These are phyloP conservation scores for Xylariaceae sp. DNA, from an alignment of 2,329 filamentous ascomycete genomes.

Conservation along the genomic window DNA sequence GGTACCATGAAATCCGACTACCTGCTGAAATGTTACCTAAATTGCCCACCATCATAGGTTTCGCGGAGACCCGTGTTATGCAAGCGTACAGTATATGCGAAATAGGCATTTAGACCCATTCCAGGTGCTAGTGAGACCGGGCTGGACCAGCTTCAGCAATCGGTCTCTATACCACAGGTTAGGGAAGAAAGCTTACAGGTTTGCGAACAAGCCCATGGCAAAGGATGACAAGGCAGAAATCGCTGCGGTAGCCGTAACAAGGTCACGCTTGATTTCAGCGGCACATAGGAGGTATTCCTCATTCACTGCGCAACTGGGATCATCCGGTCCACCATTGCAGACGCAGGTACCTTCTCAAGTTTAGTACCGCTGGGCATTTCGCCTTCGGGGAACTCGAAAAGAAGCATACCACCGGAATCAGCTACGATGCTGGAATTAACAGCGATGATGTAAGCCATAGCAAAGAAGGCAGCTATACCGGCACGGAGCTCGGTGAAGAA, in stretches of 20 bases:
- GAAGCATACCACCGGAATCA: slow-evolving; percentile 32
- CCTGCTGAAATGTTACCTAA: too few species aligned
- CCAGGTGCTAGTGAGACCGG: slow-evolving; percentile 73
- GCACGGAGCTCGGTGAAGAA: slow-evolving; percentile 86
- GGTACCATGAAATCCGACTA: slow-evolving; percentile 75
- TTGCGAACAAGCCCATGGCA: slow-evolving; percentile 80
- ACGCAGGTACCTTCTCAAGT: slow-evolving; percentile 73
- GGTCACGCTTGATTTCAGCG: slow-evolving; percentile 69
- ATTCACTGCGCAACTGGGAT: slow-evolving; percentile 57
- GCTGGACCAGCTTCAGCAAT: slow-evolving; percentile 31
- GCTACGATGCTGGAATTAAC: slow-evolving; percentile 37
- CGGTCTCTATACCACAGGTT: background rate
- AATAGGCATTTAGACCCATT: slow-evolving; percentile 87
- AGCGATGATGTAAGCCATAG: slow-evolving; percentile 60
- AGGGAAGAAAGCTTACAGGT: slow-evolving; percentile 55
- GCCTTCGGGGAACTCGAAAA: slow-evolving; percentile 63
- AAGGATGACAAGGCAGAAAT: slow-evolving; percentile 80
- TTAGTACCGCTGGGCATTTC: slow-evolving; percentile 61
- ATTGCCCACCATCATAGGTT: too few species aligned
- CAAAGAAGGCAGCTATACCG: slow-evolving; percentile 73
- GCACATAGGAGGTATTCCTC: slow-evolving; percentile 66
- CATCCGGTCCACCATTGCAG: slow-evolving; percentile 57
- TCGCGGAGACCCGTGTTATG: too few species aligned
- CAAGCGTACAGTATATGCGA: slow-evolving; percentile 59
- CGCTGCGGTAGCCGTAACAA: slow-evolving; percentile 83